These are phyloP conservation scores for Heliamphora exappendiculata DNA, from an alignment of 148 eudicot species.

Conservation along the genomic window DNA sequence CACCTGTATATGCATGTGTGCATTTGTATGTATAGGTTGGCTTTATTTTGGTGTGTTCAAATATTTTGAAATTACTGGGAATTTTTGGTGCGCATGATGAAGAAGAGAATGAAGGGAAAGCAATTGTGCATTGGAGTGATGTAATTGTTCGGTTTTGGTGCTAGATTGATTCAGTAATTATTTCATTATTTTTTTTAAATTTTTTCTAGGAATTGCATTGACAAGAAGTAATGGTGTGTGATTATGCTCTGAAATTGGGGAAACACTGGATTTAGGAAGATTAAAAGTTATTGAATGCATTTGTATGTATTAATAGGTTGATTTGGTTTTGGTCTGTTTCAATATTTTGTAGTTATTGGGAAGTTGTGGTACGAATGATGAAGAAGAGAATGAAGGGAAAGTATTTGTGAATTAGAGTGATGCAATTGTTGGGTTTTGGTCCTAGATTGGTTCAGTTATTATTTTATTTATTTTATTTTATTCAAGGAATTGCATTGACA, in stretches of 20 bases:
- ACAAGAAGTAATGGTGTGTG: neutral
- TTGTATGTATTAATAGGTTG: too few relatives aligned
- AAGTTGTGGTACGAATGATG: too few relatives aligned
- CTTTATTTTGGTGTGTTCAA: neutral
- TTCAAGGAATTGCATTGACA: neutral
- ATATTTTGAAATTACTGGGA: neutral
- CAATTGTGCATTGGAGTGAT: neutral
- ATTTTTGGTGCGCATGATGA: neutral
- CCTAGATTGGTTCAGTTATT: too few relatives aligned
- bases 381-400: too few relatives aligned
- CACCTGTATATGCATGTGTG: too few relatives aligned
- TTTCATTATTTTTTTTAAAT: too few relatives aligned
- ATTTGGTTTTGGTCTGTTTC: too few relatives aligned
- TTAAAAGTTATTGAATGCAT: neutral
- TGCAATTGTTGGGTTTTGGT: too few relatives aligned
- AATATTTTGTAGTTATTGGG: too few relatives aligned
- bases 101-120: neutral
- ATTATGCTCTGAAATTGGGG: neutral
- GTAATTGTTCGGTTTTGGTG: neutral
- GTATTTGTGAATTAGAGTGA: too few relatives aligned
- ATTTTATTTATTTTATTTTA: too few relatives aligned
- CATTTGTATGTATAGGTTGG: neutral
- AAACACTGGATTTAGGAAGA: neutral
- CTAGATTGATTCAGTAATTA: neutral
- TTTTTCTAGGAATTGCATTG: neutral